Evolutionary conservation across 106 monocot species (phyloP).

Genomic region (Dioscorea alata): DNA sequence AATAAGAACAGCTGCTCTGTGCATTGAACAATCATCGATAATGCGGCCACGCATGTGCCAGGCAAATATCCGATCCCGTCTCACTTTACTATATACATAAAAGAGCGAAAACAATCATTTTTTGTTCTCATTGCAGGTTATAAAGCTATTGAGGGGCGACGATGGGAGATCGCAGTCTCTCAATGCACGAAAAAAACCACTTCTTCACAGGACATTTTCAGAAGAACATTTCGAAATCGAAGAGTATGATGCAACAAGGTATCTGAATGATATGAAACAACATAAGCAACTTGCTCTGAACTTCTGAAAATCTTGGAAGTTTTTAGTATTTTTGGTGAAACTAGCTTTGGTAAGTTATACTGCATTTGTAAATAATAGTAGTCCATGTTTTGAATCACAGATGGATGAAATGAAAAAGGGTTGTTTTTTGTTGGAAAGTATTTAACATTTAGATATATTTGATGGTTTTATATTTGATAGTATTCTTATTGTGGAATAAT

Average conservation of each 20-base stretch:
- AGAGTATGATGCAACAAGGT: constrained; percentile 45
- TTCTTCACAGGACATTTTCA: constrained; percentile 40
- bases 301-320: constrained; percentile 3
- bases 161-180: constrained; percentile 3
- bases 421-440: too few relatives aligned
- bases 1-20: constrained; percentile 29
- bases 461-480: too few relatives aligned
- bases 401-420: too few relatives aligned
- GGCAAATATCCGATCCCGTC: constrained; percentile 13
- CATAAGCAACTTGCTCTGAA: constrained; percentile 54
- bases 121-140: constrained; percentile 23
- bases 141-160: constrained; percentile 36
- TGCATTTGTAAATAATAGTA: too few relatives aligned
- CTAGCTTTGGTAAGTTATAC: too few relatives aligned
- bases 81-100: not conserved
- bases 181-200: not conserved
- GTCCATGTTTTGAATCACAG: too few relatives aligned
- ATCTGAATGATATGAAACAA: constrained; percentile 42
- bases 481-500: too few relatives aligned
- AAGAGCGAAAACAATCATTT: not conserved
- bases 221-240: constrained; percentile 49
- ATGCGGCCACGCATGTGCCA: constrained; percentile 64
- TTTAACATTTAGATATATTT: too few relatives aligned
- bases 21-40: constrained; percentile 49
- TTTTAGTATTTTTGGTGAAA: too few relatives aligned